These are phyloP conservation scores for Chlorella sp. DNA, from an alignment of 139 green algal genomes.

Conservation along the genomic window DNA sequence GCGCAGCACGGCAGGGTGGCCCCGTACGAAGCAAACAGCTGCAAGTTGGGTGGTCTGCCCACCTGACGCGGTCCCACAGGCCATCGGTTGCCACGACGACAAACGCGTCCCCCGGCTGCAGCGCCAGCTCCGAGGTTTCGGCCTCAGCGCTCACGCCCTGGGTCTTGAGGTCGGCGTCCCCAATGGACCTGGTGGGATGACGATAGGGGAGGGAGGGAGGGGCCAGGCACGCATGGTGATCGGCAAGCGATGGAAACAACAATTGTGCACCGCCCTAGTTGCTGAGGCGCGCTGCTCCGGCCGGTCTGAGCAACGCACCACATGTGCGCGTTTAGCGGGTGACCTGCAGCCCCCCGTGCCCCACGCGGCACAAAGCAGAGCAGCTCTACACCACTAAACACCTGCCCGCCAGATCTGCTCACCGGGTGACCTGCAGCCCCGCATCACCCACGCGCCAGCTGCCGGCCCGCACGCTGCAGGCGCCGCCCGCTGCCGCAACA, in stretches of 20 bases:
- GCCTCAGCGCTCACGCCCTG: slow-evolving; percentile 75
- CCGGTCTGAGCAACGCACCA: too few species aligned
- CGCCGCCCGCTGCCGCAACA: slow-evolving; percentile 63
- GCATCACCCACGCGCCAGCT: slow-evolving; percentile 78
- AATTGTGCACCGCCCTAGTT: too few species aligned
- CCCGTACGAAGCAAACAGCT: too few species aligned
- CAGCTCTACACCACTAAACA: too few species aligned
- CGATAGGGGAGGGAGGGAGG: background rate
- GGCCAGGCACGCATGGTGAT: background rate
- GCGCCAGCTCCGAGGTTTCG: slow-evolving; percentile 64
- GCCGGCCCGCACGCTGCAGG: slow-evolving; percentile 48
- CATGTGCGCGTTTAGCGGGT: too few species aligned
- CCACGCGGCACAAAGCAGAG: too few species aligned
- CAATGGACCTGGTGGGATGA: slow-evolving; percentile 66
- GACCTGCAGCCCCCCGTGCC: too few species aligned
- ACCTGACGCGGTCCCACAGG: slow-evolving; percentile 84
- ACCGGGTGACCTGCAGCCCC: slow-evolving; percentile 76
- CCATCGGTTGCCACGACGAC: slow-evolving; percentile 89
- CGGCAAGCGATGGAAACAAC: too few species aligned
- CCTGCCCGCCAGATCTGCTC: too few species aligned
- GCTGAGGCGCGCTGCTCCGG: too few species aligned
- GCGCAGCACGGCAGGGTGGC: too few species aligned
- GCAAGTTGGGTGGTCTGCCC: too few species aligned
- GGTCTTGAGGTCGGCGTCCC: slow-evolving; percentile 86
- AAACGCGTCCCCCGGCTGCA: slow-evolving; percentile 77